These are phyloP conservation scores for Colletotrichum cordylinicola DNA, from an alignment of 2,329 filamentous ascomycete genomes.

Conservation along the genomic window DNA sequence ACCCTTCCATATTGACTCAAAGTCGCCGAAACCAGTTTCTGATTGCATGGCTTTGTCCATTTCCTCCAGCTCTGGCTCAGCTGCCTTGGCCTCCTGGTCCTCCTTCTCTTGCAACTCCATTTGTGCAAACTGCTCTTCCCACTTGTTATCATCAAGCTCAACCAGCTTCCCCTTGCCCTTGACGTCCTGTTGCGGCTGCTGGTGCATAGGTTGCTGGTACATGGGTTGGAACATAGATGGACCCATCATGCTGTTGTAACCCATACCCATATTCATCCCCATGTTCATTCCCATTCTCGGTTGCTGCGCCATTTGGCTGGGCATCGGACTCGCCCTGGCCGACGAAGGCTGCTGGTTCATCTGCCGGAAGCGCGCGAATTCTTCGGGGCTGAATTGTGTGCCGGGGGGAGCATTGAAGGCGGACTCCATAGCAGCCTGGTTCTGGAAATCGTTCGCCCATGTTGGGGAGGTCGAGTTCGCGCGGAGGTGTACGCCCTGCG, in stretches of 20 bases:
- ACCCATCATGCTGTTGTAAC: constrained; percentile 61
- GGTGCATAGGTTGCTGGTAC: constrained; percentile 48
- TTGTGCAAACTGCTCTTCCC: constrained; percentile 95
- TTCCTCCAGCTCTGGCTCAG: constrained; percentile 85
- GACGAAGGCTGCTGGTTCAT: constrained; percentile 63
- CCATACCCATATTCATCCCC: constrained; percentile 60
- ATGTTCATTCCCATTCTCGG: constrained; percentile 54
- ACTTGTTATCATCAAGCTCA: constrained; percentile 90
- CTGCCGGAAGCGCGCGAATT: constrained; percentile 88
- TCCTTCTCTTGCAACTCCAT: constrained; percentile 73
- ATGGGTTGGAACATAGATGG: constrained; percentile 60
- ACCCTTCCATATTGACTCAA: constrained; percentile 88
- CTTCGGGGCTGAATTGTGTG: constrained; percentile 76
- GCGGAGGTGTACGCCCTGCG: constrained; percentile 58
- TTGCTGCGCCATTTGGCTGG: constrained; percentile 56
- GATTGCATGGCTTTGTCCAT: constrained; percentile 75
- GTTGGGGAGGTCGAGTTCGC: constrained; percentile 59
- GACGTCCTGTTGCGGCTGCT: constrained; percentile 54
- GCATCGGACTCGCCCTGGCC: constrained; percentile 63
- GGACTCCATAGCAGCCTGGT: constrained; percentile 74
- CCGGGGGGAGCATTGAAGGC: constrained; percentile 65
- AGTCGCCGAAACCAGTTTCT: constrained; percentile 81
- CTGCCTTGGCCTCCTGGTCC: constrained; percentile 59
- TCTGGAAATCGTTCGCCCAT: constrained; percentile 59
- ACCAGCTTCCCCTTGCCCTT: constrained; percentile 93